phyloP scores from a whole-genome alignment of 352 stramenopile genomes.

The Globisporangium okanoganense region DNA sequence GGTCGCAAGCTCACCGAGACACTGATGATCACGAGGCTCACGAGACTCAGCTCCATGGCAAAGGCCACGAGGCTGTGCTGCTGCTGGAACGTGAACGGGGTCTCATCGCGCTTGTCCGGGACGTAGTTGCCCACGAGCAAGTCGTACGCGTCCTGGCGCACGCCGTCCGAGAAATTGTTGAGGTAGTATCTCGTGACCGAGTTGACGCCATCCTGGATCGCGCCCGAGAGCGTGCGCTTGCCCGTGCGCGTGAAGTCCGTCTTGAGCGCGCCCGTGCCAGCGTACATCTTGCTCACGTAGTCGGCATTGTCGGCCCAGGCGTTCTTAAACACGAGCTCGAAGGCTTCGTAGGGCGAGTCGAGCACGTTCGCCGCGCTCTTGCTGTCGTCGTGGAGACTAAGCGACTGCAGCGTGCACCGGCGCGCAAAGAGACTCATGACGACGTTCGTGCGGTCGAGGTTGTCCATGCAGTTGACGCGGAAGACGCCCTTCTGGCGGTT shows the following conservation, averaged over 20 bases:
- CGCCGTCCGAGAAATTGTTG: constrained; percentile 94
- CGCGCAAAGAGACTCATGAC: constrained; percentile 94
- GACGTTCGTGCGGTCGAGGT: constrained; percentile 96
- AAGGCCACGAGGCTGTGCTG: constrained; percentile 71
- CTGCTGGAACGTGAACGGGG: constrained; percentile 80
- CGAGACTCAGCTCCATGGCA: constrained; percentile 48
- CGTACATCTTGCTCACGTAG: constrained; percentile 92
- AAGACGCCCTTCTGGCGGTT: constrained; percentile 91
- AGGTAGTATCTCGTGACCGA: constrained; percentile 94
- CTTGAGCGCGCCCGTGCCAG: constrained; percentile 92
- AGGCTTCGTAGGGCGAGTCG: constrained; percentile 48
- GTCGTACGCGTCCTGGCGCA: constrained; percentile 92
- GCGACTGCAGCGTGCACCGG: constrained; percentile 72
- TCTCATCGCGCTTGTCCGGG: constrained; percentile 76
- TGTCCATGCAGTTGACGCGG: constrained; percentile 98
- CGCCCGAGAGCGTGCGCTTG: constrained; percentile 86
- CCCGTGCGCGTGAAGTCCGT: constrained; percentile 95
- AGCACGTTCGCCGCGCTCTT: constrained; percentile 33
- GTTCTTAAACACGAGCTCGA: constrained; percentile 80
- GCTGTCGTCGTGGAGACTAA: constrained; percentile 35
- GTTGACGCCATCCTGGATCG: constrained; percentile 94
- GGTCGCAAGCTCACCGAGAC: constrained; percentile 62
- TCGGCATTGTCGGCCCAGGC: constrained; percentile 96
- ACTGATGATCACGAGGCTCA: constrained; percentile 46
- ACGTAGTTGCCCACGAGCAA: constrained; percentile 81